Conservation (phyloP, 2,329 filamentous ascomycete species). For the Phyllosticta capitalensis region DNA sequence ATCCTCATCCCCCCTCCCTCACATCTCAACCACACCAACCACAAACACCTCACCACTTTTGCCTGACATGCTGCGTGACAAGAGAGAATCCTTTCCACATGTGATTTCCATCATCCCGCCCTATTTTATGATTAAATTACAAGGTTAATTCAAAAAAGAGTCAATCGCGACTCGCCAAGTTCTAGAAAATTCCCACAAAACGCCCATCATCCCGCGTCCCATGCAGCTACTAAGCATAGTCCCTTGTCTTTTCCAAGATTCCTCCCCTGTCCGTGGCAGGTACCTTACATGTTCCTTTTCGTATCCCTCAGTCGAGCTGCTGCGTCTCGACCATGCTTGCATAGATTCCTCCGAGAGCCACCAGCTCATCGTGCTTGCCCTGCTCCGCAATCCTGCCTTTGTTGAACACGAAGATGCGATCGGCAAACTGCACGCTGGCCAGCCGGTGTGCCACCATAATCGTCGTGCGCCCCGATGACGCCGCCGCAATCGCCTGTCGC, state of each 20-base stretch:
- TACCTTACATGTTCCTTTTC: neutral
- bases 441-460: conserved; percentile 70
- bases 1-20: neutral
- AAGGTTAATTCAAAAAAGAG: neutral
- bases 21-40: neutral
- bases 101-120: neutral
- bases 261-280: no score
- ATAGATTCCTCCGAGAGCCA: conserved; percentile 31
- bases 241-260: no score
- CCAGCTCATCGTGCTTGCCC: conserved; percentile 52
- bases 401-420: conserved; percentile 71
- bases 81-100: neutral
- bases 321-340: conserved; percentile 28
- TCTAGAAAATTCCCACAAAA: neutral
- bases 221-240: no score
- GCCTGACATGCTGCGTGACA: neutral
- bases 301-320: conserved; percentile 20
- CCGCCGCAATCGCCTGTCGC: conserved; percentile 32
- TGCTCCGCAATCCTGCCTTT: conserved; percentile 52
- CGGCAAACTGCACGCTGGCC: conserved; percentile 67
- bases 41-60: neutral
- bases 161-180: neutral
- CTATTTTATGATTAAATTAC: neutral
- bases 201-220: neutral
- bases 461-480: conserved; percentile 45